phyloP scores from a whole-genome alignment of 2,329 filamentous ascomycete species.

The Thelonectria olida region DNA sequence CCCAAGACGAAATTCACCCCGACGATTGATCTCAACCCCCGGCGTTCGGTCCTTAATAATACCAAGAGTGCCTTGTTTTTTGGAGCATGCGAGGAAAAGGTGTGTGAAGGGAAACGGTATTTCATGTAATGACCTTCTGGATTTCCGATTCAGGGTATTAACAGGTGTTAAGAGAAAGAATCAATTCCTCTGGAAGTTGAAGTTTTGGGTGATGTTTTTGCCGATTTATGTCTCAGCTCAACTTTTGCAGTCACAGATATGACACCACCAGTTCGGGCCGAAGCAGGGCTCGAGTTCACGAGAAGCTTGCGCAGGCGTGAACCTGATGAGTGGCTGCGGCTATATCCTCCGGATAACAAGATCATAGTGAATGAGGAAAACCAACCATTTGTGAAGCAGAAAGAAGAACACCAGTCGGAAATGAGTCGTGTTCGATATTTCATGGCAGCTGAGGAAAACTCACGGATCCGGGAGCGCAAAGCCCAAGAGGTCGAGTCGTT shows the following conservation, averaged over 20 bases:
- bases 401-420: neutral
- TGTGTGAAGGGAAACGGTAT: neutral
- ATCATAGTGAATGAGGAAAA: neutral
- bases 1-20: constrained; percentile 1
- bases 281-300: neutral
- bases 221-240: neutral
- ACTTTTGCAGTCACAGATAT: neutral
- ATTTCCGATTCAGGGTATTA: neutral
- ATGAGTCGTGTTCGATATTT: neutral
- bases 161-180: neutral
- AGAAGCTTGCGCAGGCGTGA: neutral
- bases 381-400: neutral
- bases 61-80: neutral
- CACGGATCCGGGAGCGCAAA: neutral
- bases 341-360: neutral
- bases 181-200: neutral
- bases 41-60: constrained; percentile 6
- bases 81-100: neutral
- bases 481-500: neutral
- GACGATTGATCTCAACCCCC: neutral
- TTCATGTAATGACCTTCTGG: neutral
- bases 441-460: neutral
- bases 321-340: neutral
- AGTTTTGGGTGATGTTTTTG: neutral
- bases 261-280: neutral